Evolutionary conservation across 2,329 filamentous ascomycete genomes (phyloP), one percentile per base, ranked within the genome.

Genomic region (Clonostachys rosea): DNA sequence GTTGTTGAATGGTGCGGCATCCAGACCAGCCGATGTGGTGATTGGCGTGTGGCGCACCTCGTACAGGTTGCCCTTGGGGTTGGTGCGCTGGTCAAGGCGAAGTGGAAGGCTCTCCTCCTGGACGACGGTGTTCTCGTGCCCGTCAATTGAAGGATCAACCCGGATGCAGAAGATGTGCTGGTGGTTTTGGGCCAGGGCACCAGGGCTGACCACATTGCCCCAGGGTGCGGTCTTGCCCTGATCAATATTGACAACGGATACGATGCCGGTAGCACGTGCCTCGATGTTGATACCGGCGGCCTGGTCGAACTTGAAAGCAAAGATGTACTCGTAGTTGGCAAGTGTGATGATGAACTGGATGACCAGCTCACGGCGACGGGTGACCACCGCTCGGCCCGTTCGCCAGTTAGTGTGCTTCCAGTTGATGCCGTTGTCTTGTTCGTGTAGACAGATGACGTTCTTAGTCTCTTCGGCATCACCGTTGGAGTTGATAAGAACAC

Each of bases 91-190:
- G 13, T 66, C 58, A 55, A 72, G 71, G 0, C 71, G 73, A 52
- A 83, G 65, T 0, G 70, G 57, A 4, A 65, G 52, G 13, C 63
- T 64, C 33, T 73, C 69, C 34, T 71, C 65, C 7, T 68, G 60
- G 0, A 69, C 59, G 2, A 84, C 64, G 0, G 79, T 79, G 57
- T 86, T 86, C 1, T 65, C 60, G 49, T 75, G 67, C 2, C 82
- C 81, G 56, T 85, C 81, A 41, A 86, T 68, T 24, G 78, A 76
- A 0, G 82, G 80, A 54, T 86, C 82, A 34, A 86, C 76, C 5
- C 82, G 74, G 37, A 81, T 59, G 24, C 71, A 76, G 59, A 87
- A 86, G 46, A 87, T 71, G 63, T 87, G 83, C 58, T 87, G 83
- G 55, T 86, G 83, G 59, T 85, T 83, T 45, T 81, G 79, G 0